phyloP scores from a whole-genome alignment of 1,139 yeast species.

The Candida glucosophila region DNA sequence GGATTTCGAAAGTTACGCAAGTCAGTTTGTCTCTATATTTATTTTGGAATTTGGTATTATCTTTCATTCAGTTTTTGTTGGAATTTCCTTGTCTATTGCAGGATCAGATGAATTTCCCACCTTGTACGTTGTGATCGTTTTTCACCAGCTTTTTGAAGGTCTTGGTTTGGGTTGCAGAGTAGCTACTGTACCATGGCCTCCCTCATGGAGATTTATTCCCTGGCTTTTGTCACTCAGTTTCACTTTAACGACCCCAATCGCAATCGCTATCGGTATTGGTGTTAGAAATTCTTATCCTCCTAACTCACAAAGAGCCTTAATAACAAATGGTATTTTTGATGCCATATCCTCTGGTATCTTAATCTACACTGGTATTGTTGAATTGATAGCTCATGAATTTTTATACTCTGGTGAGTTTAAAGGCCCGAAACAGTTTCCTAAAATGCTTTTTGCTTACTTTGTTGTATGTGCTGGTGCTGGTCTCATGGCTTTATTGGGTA shows the following conservation, averaged over 20 bases:
- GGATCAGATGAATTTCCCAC: slow-evolving; percentile 29
- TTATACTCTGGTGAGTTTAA: slow-evolving; percentile 20
- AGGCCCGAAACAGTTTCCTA: slow-evolving; percentile 10
- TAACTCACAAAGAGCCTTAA: slow-evolving; percentile 23
- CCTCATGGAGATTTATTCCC: slow-evolving; percentile 18
- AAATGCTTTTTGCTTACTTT: slow-evolving; percentile 16
- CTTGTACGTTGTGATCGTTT: slow-evolving; percentile 27
- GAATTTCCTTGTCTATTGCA: slow-evolving; percentile 31
- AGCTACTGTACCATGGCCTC: slow-evolving; percentile 31
- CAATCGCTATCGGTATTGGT: slow-evolving; percentile 30
- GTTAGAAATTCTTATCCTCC: slow-evolving; percentile 26
- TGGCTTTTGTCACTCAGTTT: slow-evolving; percentile 26
- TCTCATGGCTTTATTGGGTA: slow-evolving; percentile 35
- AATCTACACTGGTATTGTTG: slow-evolving; percentile 31
- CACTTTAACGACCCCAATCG: slow-evolving; percentile 26
- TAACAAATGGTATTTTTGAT: slow-evolving; percentile 30
- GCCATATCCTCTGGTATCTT: slow-evolving; percentile 32
- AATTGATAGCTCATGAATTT: slow-evolving; percentile 33
- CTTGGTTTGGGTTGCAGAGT: slow-evolving; percentile 32
- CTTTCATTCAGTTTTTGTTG: slow-evolving; percentile 33
- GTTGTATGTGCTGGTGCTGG: slow-evolving; percentile 26
- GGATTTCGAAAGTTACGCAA: slow-evolving; percentile 32
- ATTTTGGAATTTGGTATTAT: slow-evolving; percentile 32
- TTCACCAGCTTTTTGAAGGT: slow-evolving; percentile 37
- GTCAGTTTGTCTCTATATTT: slow-evolving; percentile 25